Evolutionary conservation across 1,284 basidiomycete genomes (phyloP).

Genomic region (Inonotus hispidus): DNA sequence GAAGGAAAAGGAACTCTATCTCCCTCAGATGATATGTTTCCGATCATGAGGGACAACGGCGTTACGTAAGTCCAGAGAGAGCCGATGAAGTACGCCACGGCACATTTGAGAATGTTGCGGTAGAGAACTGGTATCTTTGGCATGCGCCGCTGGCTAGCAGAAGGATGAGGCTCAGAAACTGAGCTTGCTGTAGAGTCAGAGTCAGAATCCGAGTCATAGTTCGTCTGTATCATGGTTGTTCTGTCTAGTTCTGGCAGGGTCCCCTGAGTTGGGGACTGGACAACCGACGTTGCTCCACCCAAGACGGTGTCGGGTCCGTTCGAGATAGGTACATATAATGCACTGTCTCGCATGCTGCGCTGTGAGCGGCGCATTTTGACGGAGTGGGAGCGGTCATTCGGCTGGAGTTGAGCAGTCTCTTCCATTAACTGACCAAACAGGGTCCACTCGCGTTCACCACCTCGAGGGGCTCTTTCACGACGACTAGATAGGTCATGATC

Average conservation of each 20-base stretch:
- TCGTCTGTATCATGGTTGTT: slow-evolving; percentile 19
- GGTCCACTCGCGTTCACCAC: slow-evolving; percentile 46
- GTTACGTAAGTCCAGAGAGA: slow-evolving; percentile 92
- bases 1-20: slow-evolving; percentile 56
- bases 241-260: slow-evolving; percentile 6
- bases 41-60: slow-evolving; percentile 56
- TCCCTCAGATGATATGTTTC: slow-evolving; percentile 54
- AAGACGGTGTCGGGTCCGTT: slow-evolving; percentile 1
- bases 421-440: slow-evolving; percentile 70
- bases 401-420: slow-evolving; percentile 44
- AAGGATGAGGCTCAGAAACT: slow-evolving; percentile 20
- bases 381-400: slow-evolving; percentile 19
- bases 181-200: slow-evolving; percentile 16
- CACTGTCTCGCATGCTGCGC: not conserved
- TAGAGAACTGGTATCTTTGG: slow-evolving; percentile 46
- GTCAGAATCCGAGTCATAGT: slow-evolving; percentile 24
- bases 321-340: not conserved
- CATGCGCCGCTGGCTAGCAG: slow-evolving; percentile 18
- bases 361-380: slow-evolving; percentile 5
- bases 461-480: slow-evolving; percentile 1
- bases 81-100: slow-evolving; percentile 84
- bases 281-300: slow-evolving; percentile 9
- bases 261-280: slow-evolving; percentile 17
- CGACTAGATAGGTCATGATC: not conserved
- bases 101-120: slow-evolving; percentile 85